A percentile compares a stretch with the other conserved stretches of the same genome.
phyloP scores from a whole-genome alignment of 139 green algal genomes.

The Auxenochlorella pyrenoidosa region DNA sequence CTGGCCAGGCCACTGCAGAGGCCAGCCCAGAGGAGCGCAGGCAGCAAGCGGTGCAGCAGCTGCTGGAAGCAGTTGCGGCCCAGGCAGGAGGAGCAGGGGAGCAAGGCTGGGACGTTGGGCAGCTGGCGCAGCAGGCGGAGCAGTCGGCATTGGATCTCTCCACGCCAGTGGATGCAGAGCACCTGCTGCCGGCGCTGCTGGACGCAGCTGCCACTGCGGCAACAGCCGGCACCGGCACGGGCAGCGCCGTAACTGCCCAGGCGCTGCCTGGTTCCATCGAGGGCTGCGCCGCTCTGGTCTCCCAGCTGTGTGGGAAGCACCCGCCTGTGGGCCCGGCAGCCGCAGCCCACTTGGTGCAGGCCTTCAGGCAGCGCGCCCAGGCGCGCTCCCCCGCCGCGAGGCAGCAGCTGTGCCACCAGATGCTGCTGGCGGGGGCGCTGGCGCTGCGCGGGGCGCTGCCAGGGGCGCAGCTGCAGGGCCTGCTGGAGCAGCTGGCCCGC shows the following conservation, averaged over 20 bases:
- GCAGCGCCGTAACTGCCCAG: background rate
- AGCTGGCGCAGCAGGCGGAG: background rate
- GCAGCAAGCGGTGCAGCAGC: background rate
- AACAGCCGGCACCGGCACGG: background rate
- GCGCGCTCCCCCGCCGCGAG: background rate
- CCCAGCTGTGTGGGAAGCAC: background rate
- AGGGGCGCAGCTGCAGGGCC: slow-evolving; percentile 6
- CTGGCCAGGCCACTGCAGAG: background rate
- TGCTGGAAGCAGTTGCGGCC: background rate
- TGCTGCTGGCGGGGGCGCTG: slow-evolving; percentile 17
- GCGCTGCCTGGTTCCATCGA: background rate
- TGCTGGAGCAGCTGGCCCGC: slow-evolving; percentile 27
- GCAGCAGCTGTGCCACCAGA: slow-evolving; percentile 1
- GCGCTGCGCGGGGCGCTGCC: background rate
- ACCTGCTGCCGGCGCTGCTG: background rate
- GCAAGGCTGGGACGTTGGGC: background rate
- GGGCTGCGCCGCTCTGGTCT: background rate
- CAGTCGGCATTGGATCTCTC: background rate
- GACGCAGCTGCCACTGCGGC: background rate
- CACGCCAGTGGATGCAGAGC: background rate
- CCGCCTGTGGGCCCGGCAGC: background rate
- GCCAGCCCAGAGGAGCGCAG: background rate
- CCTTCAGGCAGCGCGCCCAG: background rate
- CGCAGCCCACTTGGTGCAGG: background rate
- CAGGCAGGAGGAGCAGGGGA: background rate